A percentile compares a stretch with the other conserved stretches of the same genome.
Evolutionary conservation across 2,329 filamentous ascomycete genomes (phyloP).

Genomic region (Phaeomoniella chlamydospora): DNA sequence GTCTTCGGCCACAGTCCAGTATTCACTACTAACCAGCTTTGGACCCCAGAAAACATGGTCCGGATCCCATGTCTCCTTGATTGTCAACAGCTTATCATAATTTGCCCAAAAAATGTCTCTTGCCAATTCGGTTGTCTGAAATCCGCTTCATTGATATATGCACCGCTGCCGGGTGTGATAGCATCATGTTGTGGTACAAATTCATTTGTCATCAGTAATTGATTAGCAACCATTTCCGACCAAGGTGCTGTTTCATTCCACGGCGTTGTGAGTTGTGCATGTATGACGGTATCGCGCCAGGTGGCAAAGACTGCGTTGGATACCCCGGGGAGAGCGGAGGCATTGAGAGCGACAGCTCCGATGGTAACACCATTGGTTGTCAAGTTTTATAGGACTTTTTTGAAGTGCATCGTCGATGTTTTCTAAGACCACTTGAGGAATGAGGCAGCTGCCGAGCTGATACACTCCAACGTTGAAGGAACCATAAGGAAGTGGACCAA

Average conservation of each 20-base stretch:
- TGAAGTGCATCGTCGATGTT: too few relatives aligned
- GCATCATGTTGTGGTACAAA: not conserved
- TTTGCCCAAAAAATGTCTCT: slow-evolving; percentile 6
- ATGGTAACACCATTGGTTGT: too few relatives aligned
- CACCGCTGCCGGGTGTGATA: slow-evolving; percentile 16
- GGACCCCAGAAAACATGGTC: slow-evolving; percentile 4
- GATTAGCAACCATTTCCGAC: not conserved
- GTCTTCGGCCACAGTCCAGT: slow-evolving; percentile 1
- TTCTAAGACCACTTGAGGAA: too few relatives aligned
- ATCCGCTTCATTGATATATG: slow-evolving; percentile 20
- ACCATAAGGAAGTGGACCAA: not conserved
- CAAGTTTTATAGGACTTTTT: too few relatives aligned
- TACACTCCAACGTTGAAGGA: too few relatives aligned
- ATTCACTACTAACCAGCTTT: slow-evolving; percentile 6
- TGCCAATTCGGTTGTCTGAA: slow-evolving; percentile 5
- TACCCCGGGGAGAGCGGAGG: not conserved
- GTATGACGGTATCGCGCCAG: not conserved
- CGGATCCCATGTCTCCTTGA: slow-evolving; percentile 9
- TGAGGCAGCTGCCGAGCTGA: too few relatives aligned
- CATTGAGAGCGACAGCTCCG: too few relatives aligned
- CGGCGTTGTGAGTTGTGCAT: not conserved
- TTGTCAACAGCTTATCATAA: slow-evolving; percentile 3
- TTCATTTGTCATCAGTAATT: not conserved
- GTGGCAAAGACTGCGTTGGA: not conserved
- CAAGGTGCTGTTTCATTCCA: not conserved